These are phyloP conservation scores for Eimeria maxima DNA, from an alignment of 169 alveolate species.

Conservation along the genomic window DNA sequence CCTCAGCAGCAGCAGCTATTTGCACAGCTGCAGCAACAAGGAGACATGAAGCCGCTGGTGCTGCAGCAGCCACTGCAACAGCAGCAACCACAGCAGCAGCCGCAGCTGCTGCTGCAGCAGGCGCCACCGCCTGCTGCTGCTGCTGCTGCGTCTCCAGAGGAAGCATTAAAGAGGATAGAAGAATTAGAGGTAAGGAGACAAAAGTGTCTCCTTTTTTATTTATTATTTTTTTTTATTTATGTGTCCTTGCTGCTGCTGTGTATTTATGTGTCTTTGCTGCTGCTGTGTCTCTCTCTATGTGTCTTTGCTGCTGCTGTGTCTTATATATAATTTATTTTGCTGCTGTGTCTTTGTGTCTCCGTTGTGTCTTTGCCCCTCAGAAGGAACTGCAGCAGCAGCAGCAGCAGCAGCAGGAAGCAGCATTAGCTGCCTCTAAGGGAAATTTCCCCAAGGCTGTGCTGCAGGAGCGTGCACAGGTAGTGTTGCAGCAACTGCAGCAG, in stretches of 20 bases:
- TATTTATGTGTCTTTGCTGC: background rate
- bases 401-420: conserved; percentile 13
- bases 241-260: background rate
- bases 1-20: conserved; percentile 1
- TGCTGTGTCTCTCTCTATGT: background rate
- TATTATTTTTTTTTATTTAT: no score
- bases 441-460: conserved; percentile 5
- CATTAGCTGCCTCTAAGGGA: background rate
- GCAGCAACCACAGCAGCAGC: conserved; percentile 14
- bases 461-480: background rate
- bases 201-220: no score
- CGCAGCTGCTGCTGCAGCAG: background rate
- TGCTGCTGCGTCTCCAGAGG: background rate
- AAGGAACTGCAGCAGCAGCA: no score
- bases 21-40: background rate
- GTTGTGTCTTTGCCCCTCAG: background rate
- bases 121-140: no score
- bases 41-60: background rate
- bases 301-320: no score
- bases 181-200: background rate
- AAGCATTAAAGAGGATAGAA: background rate
- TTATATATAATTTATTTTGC: no score
- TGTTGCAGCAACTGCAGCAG: conserved; percentile 18
- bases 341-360: background rate
- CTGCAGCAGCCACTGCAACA: conserved; percentile 27